These are phyloP conservation scores for Tricholoma saponaceum DNA, from an alignment of 768 basidiomycete genomes.

Conservation along the genomic window DNA sequence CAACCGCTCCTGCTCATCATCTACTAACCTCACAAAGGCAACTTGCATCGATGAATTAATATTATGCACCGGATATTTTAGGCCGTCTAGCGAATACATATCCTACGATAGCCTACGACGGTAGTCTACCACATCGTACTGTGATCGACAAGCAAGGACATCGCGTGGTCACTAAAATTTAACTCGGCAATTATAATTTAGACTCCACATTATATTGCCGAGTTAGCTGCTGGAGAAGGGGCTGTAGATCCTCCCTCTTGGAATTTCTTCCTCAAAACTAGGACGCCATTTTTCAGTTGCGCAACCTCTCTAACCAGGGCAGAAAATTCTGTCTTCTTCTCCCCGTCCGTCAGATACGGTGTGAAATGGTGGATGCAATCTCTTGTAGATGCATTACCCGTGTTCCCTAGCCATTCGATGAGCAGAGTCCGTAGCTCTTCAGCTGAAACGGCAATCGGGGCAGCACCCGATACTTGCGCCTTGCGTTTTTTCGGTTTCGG, in stretches of 20 bases:
- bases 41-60: no score
- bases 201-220: not conserved
- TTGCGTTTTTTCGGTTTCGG: slow-evolving; percentile 59
- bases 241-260: slow-evolving; percentile 28
- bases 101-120: no score
- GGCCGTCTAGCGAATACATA: no score
- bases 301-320: slow-evolving; percentile 78
- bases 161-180: no score
- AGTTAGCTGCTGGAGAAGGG: slow-evolving; percentile 27
- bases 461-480: slow-evolving; percentile 30
- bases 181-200: no score
- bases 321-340: slow-evolving; percentile 74
- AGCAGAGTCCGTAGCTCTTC: slow-evolving; percentile 65
- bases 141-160: no score
- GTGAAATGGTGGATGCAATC: slow-evolving; percentile 82
- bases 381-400: slow-evolving; percentile 66
- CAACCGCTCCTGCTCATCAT: no score
- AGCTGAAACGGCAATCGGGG: slow-evolving; percentile 35
- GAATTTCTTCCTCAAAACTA: slow-evolving; percentile 49
- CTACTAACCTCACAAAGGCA: no score
- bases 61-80: no score
- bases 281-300: slow-evolving; percentile 59
- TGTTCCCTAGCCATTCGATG: slow-evolving; percentile 71
- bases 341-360: slow-evolving; percentile 64
- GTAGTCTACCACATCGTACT: no score